Evolutionary conservation across 495 filamentous ascomycete genomes (phyloP).

Genomic region (Penicillium bialowiezense): DNA sequence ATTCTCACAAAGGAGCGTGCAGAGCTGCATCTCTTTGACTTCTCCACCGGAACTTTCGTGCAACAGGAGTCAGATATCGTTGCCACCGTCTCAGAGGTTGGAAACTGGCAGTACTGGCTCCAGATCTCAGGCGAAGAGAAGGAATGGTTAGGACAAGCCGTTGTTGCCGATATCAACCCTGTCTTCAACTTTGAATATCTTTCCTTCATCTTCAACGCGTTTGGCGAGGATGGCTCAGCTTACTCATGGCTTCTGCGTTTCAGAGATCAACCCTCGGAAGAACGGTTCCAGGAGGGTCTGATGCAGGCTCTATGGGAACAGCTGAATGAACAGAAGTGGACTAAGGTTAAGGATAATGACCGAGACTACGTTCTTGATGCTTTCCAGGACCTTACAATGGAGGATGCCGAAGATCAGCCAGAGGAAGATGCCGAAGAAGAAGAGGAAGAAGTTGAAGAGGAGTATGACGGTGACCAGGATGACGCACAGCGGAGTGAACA

Average conservation of each 20-base stretch:
- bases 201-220: constrained; percentile 99
- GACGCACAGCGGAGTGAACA: constrained; percentile 70
- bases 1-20: constrained; percentile 72
- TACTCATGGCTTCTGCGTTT: constrained; percentile 97
- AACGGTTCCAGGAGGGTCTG: constrained; percentile 88
- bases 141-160: constrained; percentile 84
- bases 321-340: constrained; percentile 92
- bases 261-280: constrained; percentile 72
- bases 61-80: constrained; percentile 70
- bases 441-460: constrained; percentile 58
- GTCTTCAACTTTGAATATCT: constrained; percentile 98
- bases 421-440: constrained; percentile 65
- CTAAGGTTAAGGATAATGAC: constrained; percentile 85
- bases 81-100: constrained; percentile 81
- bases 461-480: constrained; percentile 57
- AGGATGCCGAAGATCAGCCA: constrained; percentile 63
- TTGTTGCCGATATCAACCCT: constrained; percentile 89
- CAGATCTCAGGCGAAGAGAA: constrained; percentile 75
- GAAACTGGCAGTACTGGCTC: constrained; percentile 94
- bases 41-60: constrained; percentile 77
- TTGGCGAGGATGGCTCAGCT: constrained; percentile 79
- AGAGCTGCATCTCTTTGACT: constrained; percentile 93
- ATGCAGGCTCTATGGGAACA: constrained; percentile 98
- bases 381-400: constrained; percentile 92
- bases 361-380: constrained; percentile 93